Percentiles rank a stretch among this genome's conserved stretches.
These are phyloP conservation scores for Ceratobasidium sp. DNA, from an alignment of 1,284 basidiomycete genomes.

Conservation along the genomic window DNA sequence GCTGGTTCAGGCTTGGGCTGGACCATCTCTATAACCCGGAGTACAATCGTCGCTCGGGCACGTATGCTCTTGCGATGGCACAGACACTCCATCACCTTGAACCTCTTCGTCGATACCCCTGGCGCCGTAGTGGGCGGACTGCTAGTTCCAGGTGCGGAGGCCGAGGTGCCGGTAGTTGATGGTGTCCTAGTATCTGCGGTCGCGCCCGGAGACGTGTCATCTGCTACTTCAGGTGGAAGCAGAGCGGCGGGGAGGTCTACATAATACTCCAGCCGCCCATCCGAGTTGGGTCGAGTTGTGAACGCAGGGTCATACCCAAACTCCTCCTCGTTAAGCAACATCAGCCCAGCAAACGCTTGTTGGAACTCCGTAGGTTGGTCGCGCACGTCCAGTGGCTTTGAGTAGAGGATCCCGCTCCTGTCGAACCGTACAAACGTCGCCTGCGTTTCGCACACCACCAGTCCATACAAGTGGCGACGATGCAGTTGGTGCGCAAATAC, in stretches of 20 bases:
- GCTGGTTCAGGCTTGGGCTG: neutral
- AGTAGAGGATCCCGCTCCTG: conserved; percentile 20
- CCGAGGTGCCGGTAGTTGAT: too few relatives aligned
- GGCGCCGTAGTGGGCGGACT: too few relatives aligned
- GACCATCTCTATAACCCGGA: neutral
- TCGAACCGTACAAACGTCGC: conserved; percentile 32
- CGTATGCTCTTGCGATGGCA: conserved; percentile 33
- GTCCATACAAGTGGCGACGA: conserved; percentile 26
- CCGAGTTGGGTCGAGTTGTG: neutral
- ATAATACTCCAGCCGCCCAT: conserved; percentile 11
- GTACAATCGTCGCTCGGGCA: conserved; percentile 28
- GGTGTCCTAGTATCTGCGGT: too few relatives aligned
- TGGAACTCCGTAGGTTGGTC: conserved; percentile 16
- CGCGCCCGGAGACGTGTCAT: too few relatives aligned
- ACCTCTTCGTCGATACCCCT: conserved; percentile 3
- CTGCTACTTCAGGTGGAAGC: neutral
- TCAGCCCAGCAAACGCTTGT: neutral
- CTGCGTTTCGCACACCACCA: neutral
- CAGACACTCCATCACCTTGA: conserved; percentile 16
- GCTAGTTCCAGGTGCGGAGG: too few relatives aligned
- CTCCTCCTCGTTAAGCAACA: conserved; percentile 4
- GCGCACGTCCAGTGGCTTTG: neutral
- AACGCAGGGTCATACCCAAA: conserved; percentile 19
- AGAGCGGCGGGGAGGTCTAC: conserved; percentile 16
- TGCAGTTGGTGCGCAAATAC: conserved; percentile 27